Evolutionary conservation across 139 green algal genomes (phyloP), one percentile per base, ranked within the genome.

Genomic region (Chlamydomonas sp.): DNA sequence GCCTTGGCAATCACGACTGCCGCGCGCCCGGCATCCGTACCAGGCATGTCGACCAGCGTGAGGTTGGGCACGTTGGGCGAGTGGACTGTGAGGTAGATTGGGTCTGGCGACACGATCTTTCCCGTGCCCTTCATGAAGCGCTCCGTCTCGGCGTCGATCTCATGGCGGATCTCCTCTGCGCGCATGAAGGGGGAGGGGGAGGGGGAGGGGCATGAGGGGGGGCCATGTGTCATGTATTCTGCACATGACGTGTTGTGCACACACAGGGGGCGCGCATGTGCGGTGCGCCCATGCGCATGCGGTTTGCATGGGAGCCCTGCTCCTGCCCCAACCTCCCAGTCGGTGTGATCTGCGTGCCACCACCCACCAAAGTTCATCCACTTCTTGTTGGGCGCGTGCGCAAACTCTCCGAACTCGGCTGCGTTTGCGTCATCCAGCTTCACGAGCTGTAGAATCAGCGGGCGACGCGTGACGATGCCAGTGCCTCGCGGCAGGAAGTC

Each of bases 1-100:
- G 20, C 43, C 13, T 26, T n/a, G n/a, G n/a, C n/a, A n/a, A n/a
- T n/a, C n/a, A n/a, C n/a, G n/a, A 54, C 43, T 26, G 16, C 13
- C 43, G 20, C 16, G 43, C 43, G 20, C 20, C 16, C 43, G 43
- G 16, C 13, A 3, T n/a, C 34, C 73, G 2, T 57, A 90, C 88
- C 90, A 69, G 93, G 93, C 89, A 98, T 96, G 72, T 98, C 93
- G 31, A 98, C 90, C 66, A 98, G 79, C 0, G 91, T 96, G 30
- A 98, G 79, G 70, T 93, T 95, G 34, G 92, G 93, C 59, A 96
- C 88, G 50, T 95, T 77, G 2, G 89, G 87, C 0, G 90, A 96
- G 58, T 89, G 87, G 28, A 98, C 87, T 30, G 87, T 93, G 35
- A 98, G 84, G 77, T 94, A 92, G 65, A 98, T 98, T 58, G 93